Evolutionary conservation across 2,329 filamentous ascomycete genomes (phyloP), one percentile per base, ranked within the genome.

Genomic region (Gnomoniopsis sp.): DNA sequence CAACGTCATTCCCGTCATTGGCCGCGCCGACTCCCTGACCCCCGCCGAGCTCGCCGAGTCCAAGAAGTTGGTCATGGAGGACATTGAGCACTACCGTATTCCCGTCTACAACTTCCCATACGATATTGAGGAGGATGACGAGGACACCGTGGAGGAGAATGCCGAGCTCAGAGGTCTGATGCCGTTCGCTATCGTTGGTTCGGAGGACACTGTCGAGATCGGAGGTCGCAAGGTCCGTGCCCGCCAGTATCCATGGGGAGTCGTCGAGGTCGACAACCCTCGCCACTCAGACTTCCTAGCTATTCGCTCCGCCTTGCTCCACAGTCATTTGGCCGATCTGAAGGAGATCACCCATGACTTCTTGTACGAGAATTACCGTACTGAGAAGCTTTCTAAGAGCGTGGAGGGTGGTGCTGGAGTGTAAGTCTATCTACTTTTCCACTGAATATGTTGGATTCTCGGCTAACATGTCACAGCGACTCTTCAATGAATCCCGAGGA

Each of bases 281-380:
- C 91, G 95, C 71, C 95, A 99, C 81, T 97, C 93, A 50, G 95
- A 99, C 77, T 99, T 99, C 83, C 80, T 99, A 66, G 95, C 95
- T 65, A 96, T 99, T 72, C 89, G 95, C 74, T 97, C 93, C 61
- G 95, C 95, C 57, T 88, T 99, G 58, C 85, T 99, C 63, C 95
- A 99, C 84, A 97, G 92, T 78, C 95, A 99, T 81, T 80, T 99
- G 72, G 95, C 95, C 62, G 95, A 99, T 75, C 80, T 99, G 70
- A 99, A 99, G 87, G 95, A 99, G 77, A 99, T 99, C 73, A 99
- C 95, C 54, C 95, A 99, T 77, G 95, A 99, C 77, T 99, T 99
- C 88, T 82, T 99, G 65, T 99, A 99, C 80, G 95, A 99, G 77
- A 99, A 99, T 81, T 99, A 99, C 85, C 92, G 95, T 91, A 99